Evolutionary conservation across 768 basidiomycete genomes (phyloP), one percentile per base, ranked within the genome.

Genomic region (Hydnomerulius pinastri): DNA sequence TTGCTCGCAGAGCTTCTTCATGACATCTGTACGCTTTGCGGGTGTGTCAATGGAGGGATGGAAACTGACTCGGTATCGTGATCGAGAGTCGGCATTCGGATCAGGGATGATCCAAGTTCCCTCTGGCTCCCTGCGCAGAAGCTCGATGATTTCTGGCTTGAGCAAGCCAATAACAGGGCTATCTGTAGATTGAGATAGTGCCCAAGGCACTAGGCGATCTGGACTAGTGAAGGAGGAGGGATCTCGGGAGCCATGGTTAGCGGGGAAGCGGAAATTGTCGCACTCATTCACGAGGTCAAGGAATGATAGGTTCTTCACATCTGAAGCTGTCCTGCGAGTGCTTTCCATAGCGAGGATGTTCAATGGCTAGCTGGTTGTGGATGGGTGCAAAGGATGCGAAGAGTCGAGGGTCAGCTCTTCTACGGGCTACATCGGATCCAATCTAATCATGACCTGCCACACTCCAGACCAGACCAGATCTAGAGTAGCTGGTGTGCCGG

Each of bases 1-100:
- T 37, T 81, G 77, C 64, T 84, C 82, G 64, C 86, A 89, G 15
- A 92, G 67, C 55, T 78, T 81, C 53, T 74, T 77, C 75, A 92
- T 79, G 8, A 74, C 79, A 2, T 65, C 71, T 6, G 83, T 85
- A 36, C 90, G 81, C 58, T 79, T 81, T 17, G 71, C 64, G 8
- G 81, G 80, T 11, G 80, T 82, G 63, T 82, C 69, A 39, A 85
- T 51, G 55, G 76, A 77, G 3, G 64, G 51, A 33, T 74, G 70
- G 59, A 89, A 85, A 57, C 77, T 79, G 38, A 86, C 66, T 20
- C 52, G 47, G 24, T 37, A 51, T 39, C 45, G 56, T 48, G 56
- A 69, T 55, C 39, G 55, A 39, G 50, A 65, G 56, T 25, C 58
- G 53, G 23, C 21, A 15, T 55, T 58, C 40, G 55, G 60, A 24